Percentiles rank a stretch among this genome's conserved stretches.
These are phyloP conservation scores for Alternaria solani DNA, from an alignment of 2,329 filamentous ascomycete species.

Conservation along the genomic window DNA sequence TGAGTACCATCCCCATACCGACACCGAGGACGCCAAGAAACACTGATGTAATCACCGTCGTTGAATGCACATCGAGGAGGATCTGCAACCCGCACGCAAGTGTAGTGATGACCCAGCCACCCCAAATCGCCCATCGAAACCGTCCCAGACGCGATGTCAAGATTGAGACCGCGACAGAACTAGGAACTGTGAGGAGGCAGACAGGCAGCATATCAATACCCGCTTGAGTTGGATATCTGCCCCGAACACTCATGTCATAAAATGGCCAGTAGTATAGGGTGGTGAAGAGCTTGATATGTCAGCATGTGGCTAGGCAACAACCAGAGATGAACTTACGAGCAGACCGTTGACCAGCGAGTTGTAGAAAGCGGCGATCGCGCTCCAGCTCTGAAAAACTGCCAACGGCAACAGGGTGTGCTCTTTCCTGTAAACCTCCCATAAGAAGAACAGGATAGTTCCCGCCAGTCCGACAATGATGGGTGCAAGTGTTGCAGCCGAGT, in stretches of 20 bases:
- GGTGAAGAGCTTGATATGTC: slow-evolving; percentile 48
- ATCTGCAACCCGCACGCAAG: slow-evolving; percentile 51
- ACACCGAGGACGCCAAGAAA: slow-evolving; percentile 52
- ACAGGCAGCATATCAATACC: slow-evolving; percentile 52
- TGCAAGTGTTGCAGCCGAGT: slow-evolving; percentile 49
- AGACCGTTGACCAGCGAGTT: slow-evolving; percentile 55
- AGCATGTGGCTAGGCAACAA: background rate
- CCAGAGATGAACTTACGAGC: slow-evolving; percentile 44
- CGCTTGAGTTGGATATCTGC: slow-evolving; percentile 43
- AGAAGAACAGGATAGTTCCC: slow-evolving; percentile 42
- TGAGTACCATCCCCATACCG: slow-evolving; percentile 54
- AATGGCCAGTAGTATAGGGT: slow-evolving; percentile 55
- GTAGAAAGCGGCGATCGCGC: slow-evolving; percentile 51
- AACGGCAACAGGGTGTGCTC: slow-evolving; percentile 50
- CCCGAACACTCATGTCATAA: slow-evolving; percentile 52
- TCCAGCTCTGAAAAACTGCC: slow-evolving; percentile 49
- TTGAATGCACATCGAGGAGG: slow-evolving; percentile 47
- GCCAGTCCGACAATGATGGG: slow-evolving; percentile 49
- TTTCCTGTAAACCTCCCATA: slow-evolving; percentile 49
- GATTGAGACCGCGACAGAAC: slow-evolving; percentile 35
- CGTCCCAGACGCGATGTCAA: slow-evolving; percentile 37
- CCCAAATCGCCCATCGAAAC: slow-evolving; percentile 54
- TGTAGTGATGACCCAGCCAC: slow-evolving; percentile 52
- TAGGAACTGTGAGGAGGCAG: slow-evolving; percentile 36
- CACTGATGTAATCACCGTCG: slow-evolving; percentile 47